Percentiles rank a stretch among this genome's conserved stretches.
These are phyloP conservation scores for Debaryomyces nepalensis DNA, from an alignment of 1,139 yeast genomes.

Conservation along the genomic window DNA sequence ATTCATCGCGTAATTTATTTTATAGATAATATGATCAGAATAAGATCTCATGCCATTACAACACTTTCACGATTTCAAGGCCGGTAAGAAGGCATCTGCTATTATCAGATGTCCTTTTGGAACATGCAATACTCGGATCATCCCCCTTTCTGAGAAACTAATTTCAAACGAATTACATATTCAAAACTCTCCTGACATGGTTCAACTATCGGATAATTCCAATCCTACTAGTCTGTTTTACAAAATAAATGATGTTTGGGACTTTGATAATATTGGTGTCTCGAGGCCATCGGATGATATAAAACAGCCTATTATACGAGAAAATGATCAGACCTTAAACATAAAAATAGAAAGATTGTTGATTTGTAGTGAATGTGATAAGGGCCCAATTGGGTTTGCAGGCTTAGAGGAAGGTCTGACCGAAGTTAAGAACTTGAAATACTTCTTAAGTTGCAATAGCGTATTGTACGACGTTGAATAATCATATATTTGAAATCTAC, in stretches of 20 bases:
- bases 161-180: constrained; percentile 21
- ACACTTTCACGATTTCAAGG: constrained; percentile 5
- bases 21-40: no score
- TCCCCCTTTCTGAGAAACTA: constrained; percentile 29
- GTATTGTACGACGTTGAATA: constrained; percentile 38
- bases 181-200: constrained; percentile 38
- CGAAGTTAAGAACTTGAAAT: constrained; percentile 44
- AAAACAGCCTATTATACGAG: constrained; percentile 24
- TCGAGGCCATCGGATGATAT: constrained; percentile 50
- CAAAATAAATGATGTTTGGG: constrained; percentile 65
- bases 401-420: constrained; percentile 39
- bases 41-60: constrained; percentile 10
- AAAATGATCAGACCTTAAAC: constrained; percentile 19
- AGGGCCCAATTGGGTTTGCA: constrained; percentile 75
- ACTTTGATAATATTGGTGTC: constrained; percentile 77
- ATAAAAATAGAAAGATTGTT: constrained; percentile 53
- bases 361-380: constrained; percentile 75
- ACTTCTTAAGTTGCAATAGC: constrained; percentile 50
- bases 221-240: constrained; percentile 31
- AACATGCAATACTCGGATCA: constrained; percentile 41
- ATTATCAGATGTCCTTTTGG: constrained; percentile 42
- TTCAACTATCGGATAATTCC: constrained; percentile 20
- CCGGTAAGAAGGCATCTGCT: constrained; percentile 9
- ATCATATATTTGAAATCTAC: not conserved
- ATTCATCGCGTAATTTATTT: no score